Conservation (phyloP, 140 eudicot genomes). For the Ambrosia hybrid region DNA sequence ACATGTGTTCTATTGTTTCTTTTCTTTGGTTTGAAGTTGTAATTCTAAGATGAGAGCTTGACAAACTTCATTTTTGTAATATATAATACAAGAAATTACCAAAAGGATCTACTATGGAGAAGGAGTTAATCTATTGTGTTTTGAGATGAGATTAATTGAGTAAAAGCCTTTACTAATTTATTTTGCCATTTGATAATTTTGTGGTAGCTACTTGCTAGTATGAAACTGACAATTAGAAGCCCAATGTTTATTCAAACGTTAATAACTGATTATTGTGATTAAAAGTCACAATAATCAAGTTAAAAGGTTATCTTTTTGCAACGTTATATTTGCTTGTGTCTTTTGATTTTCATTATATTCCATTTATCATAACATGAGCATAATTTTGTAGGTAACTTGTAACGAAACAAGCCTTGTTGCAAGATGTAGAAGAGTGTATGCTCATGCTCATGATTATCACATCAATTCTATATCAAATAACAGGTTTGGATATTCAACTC, state of each 20-base stretch:
- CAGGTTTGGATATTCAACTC: constrained; percentile 50
- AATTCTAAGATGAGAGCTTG: neutral
- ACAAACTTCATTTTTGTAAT: neutral
- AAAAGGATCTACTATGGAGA: neutral
- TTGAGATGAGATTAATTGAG: constrained; percentile 6
- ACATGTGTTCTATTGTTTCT: neutral
- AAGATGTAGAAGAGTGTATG: constrained; percentile 89
- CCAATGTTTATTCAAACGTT: neutral
- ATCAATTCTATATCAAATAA: constrained; percentile 93
- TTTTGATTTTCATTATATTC: constrained; percentile 3
- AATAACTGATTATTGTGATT: neutral
- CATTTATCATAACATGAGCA: constrained; percentile 17
- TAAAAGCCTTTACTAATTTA: constrained; percentile 1
- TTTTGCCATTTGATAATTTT: neutral
- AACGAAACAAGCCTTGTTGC: constrained; percentile 79
- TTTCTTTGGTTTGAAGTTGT: constrained; percentile 8
- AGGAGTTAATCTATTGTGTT: neutral
- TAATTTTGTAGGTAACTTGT: constrained; percentile 64
- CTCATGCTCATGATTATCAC: constrained; percentile 95
- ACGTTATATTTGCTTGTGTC: neutral
- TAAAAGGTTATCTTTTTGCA: constrained; percentile 6
- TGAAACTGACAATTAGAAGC: neutral
- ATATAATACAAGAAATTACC: neutral
- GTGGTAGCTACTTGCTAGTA: neutral
- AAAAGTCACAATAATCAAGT: neutral